phyloP scores from a whole-genome alignment of 78 protist species.

The Pigoraptor vietnamica region DNA sequence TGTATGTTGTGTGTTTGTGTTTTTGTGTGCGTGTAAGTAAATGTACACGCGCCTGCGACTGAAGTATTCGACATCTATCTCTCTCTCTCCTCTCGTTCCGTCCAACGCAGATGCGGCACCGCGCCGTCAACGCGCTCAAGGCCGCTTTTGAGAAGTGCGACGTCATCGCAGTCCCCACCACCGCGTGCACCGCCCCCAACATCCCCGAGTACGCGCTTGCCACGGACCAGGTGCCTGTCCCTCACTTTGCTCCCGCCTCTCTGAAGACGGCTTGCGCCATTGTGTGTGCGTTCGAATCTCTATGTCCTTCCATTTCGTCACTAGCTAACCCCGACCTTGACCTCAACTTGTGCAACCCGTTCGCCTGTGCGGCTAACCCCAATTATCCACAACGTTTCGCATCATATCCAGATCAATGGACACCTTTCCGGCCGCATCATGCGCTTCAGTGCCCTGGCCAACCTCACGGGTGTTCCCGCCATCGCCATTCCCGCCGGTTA shows the following conservation, averaged over 20 bases:
- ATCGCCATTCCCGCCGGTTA: slow-evolving; percentile 37
- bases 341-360: no score
- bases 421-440: not conserved
- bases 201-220: not conserved
- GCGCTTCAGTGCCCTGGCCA: slow-evolving; percentile 6
- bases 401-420: not conserved
- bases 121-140: not conserved
- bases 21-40: not conserved
- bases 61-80: no score
- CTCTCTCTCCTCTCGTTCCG: not conserved
- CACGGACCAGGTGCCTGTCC: slow-evolving; percentile 1
- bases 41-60: no score
- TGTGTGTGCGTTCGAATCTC: not conserved
- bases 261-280: no score
- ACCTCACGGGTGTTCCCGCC: slow-evolving; percentile 62
- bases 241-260: no score
- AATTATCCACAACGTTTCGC: no score
- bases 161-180: not conserved
- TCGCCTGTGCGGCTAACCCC: no score
- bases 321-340: no score
- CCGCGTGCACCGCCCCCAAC: not conserved
- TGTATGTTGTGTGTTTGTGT: not conserved
- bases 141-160: not conserved
- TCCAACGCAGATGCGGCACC: not conserved
- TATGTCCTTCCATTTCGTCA: no score